Evolutionary conservation across 2,329 filamentous ascomycete genomes (phyloP), one percentile per base, ranked within the genome.

Genomic region (Claviceps maximensis): DNA sequence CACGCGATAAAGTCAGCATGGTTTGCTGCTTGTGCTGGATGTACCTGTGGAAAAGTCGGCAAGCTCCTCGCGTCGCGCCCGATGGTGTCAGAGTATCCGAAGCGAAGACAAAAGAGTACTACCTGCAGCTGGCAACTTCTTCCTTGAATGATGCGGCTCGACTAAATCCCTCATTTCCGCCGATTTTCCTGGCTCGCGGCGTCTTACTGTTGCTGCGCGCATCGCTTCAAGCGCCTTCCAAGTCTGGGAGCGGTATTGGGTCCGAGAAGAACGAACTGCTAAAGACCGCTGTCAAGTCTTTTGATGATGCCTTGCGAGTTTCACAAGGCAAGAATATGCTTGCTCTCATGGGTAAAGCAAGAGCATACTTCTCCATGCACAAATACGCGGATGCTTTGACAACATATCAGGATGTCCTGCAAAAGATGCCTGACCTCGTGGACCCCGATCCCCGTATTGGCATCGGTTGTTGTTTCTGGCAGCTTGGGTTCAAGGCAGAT

Each of bases 391-490:
- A 97, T 51, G 86, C 94, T 15, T 71, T 97, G 51, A 78, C 86
- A 55, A 76, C 80, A 25, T 98, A 97, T 65, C 93, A 98, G 70
- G 86, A 88, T 55, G 89, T 89, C 17, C 73, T 98, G 50, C 77
- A 83, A 61, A 89, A 86, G 68, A 89, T 90, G 74, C 93, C 93
- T 2, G 83, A 88, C 59, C 76, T 97, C 62, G 81, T 86, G 44
- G 93, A 98, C 63, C 93, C 93, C 0, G 93, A 98, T 67, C 94
- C 93, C 59, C 82, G 94, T 60, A 91, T 98, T 60, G 93, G 93
- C 53, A 91, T 98, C 63, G 93, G 93, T 47, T 93, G 89, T 69
- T 98, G 93, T 73, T 85, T 96, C 67, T 98, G 94, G 93, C 88
- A 95, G 67, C 76, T 98, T 29, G 90, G 90, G 12, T 89, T 88